Evolutionary conservation across 2,329 filamentous ascomycete genomes (phyloP).

Genomic region (Alternaria incomplexa): DNA sequence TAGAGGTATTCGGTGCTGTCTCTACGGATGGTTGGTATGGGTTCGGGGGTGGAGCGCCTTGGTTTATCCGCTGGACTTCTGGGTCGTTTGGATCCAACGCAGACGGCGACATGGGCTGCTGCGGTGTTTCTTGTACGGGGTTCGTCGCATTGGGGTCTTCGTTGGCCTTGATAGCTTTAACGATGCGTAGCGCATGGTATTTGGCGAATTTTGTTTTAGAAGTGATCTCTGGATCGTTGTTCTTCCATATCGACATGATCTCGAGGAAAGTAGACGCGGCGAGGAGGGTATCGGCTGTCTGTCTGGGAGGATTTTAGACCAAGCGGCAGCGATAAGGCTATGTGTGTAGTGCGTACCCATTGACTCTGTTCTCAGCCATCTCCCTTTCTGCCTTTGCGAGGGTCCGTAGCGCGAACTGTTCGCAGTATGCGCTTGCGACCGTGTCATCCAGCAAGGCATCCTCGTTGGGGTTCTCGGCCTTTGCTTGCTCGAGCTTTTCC

Average conservation of each 20-base stretch:
- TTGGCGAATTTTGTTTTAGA: conserved; percentile 96
- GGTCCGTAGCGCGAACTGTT: conserved; percentile 90
- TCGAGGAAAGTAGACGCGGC: conserved; percentile 93
- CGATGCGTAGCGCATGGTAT: conserved; percentile 90
- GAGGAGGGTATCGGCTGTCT: conserved; percentile 93
- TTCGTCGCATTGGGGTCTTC: conserved; percentile 93
- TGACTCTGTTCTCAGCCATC: conserved; percentile 81
- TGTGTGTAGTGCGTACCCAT: conserved; percentile 61
- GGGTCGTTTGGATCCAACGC: conserved; percentile 68
- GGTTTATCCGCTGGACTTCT: conserved; percentile 64
- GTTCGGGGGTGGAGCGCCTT: conserved; percentile 35
- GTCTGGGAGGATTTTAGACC: conserved; percentile 56
- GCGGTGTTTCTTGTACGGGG: conserved; percentile 66
- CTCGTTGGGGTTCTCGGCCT: conserved; percentile 74
- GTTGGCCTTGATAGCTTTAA: conserved; percentile 87
- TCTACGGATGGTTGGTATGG: conserved; percentile 62
- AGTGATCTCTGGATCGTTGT: conserved; percentile 73
- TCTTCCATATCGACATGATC: conserved; percentile 80
- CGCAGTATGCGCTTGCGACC: conserved; percentile 88
- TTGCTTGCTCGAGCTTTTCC: conserved; percentile 87
- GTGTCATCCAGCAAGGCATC: conserved; percentile 85
- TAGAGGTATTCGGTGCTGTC: conserved; percentile 64
- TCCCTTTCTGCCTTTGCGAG: conserved; percentile 84
- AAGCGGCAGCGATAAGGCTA: background rate
- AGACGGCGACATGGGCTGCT: conserved; percentile 44